phyloP scores from a whole-genome alignment of 2,329 filamentous ascomycete genomes.

The Blumeria graminis region DNA sequence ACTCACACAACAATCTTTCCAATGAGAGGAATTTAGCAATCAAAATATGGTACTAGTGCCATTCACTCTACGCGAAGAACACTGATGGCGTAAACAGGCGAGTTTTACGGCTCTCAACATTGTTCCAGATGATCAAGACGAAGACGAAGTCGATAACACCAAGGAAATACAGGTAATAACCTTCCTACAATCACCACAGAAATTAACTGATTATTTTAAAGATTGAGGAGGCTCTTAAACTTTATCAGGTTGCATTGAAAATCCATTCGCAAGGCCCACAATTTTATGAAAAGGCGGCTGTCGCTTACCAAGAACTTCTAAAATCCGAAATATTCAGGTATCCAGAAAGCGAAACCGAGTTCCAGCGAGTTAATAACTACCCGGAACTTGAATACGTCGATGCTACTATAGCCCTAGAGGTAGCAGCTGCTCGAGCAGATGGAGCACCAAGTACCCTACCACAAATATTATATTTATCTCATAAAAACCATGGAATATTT shows the following conservation, averaged over 20 bases:
- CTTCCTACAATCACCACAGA: neutral
- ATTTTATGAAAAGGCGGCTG: constrained; percentile 50
- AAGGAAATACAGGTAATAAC: constrained; percentile 55
- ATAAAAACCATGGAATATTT: constrained; percentile 91
- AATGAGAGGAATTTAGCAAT: too few relatives aligned
- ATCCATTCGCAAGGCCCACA: constrained; percentile 67
- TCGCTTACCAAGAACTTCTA: constrained; percentile 69
- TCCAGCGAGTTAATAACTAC: constrained; percentile 41
- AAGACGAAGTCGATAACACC: constrained; percentile 83
- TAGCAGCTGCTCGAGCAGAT: constrained; percentile 39
- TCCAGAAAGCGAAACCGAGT: constrained; percentile 67
- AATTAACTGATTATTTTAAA: constrained; percentile 14
- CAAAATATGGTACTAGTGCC: too few relatives aligned
- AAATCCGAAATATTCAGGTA: constrained; percentile 85
- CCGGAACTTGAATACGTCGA: constrained; percentile 26
- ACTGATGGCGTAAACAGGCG: constrained; percentile 3
- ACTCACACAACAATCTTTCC: too few relatives aligned
- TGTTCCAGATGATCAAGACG: constrained; percentile 71
- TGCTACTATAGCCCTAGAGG: constrained; percentile 24
- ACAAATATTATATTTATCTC: constrained; percentile 75
- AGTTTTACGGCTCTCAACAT: constrained; percentile 72
- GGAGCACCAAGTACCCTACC: constrained; percentile 58
- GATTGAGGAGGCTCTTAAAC: constrained; percentile 88
- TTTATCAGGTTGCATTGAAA: constrained; percentile 78
- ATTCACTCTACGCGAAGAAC: too few relatives aligned